phyloP scores from a whole-genome alignment of 176 grass and related monocot species.

The Carex littledalei region DNA sequence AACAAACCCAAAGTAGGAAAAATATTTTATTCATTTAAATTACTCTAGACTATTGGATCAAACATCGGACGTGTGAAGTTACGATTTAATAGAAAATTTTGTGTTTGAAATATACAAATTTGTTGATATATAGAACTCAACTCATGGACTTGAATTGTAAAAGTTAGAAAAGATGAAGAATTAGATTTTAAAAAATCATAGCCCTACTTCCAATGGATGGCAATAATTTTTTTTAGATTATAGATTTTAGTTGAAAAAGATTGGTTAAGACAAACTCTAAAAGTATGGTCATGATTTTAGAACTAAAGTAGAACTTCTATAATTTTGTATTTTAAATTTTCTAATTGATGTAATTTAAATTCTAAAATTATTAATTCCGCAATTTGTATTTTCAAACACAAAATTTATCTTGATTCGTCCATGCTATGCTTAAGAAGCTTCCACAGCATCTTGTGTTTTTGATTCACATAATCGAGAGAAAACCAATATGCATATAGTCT shows the following conservation, averaged over 20 bases:
- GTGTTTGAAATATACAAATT: neutral
- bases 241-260: neutral
- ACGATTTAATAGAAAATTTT: neutral
- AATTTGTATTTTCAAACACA: neutral
- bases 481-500: neutral
- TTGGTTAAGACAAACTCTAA: neutral
- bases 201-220: neutral
- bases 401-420: neutral
- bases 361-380: neutral
- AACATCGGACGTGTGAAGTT: neutral
- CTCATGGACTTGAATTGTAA: neutral
- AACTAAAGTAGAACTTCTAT: neutral
- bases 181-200: neutral
- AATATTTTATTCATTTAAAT: neutral
- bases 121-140: neutral
- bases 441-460: neutral
- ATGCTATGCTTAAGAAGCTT: neutral
- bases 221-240: neutral
- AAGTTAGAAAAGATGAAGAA: neutral
- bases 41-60: neutral
- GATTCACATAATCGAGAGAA: neutral
- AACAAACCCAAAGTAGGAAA: too few species aligned
- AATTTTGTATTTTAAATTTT: neutral
- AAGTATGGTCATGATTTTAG: neutral
- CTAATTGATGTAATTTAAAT: neutral